Evolutionary conservation across 805 yeast genomes (phyloP).

Genomic region (Ogataea polymorpha): DNA sequence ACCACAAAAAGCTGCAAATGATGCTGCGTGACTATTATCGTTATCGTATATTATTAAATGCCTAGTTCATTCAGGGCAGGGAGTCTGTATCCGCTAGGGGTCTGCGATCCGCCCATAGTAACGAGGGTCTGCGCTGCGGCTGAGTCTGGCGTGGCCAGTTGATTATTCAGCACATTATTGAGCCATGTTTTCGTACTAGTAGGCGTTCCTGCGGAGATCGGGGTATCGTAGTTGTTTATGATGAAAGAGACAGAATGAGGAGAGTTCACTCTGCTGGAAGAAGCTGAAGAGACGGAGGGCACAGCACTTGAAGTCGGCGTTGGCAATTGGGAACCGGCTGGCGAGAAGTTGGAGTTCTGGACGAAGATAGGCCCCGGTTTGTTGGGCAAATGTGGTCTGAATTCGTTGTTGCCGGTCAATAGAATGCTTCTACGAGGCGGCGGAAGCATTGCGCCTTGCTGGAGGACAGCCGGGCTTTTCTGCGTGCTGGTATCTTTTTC

Average conservation of each 20-base stretch:
- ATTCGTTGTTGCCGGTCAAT: slow-evolving; percentile 18
- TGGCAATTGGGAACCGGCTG: slow-evolving; percentile 14
- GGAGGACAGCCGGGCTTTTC: slow-evolving; percentile 16
- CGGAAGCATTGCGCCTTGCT: slow-evolving; percentile 28
- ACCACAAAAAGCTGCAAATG: not conserved
- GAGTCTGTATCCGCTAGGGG: slow-evolving; percentile 11
- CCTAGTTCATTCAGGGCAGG: slow-evolving; percentile 28
- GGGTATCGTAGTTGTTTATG: slow-evolving; percentile 12
- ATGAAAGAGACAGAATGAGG: slow-evolving; percentile 20
- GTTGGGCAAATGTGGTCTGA: slow-evolving; percentile 29
- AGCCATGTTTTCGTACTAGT: slow-evolving; percentile 20
- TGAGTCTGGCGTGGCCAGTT: slow-evolving; percentile 6
- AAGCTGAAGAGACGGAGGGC: slow-evolving; percentile 13
- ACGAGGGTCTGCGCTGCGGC: slow-evolving; percentile 9
- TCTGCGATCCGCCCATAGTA: slow-evolving; percentile 3
- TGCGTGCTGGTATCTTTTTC: slow-evolving; percentile 14
- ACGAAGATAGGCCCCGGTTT: slow-evolving; percentile 33
- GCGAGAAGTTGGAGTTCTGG: slow-evolving; percentile 22
- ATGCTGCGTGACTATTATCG: not conserved
- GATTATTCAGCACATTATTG: slow-evolving; percentile 18
- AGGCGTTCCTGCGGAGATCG: slow-evolving; percentile 7
- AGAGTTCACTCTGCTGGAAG: slow-evolving; percentile 16
- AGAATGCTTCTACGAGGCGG: slow-evolving; percentile 29
- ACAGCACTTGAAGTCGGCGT: slow-evolving; percentile 21
- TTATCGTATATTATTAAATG: slow-evolving; percentile 11